Conservation (phyloP, 441 rosid genomes). For the Euphorbia corollata region DNA sequence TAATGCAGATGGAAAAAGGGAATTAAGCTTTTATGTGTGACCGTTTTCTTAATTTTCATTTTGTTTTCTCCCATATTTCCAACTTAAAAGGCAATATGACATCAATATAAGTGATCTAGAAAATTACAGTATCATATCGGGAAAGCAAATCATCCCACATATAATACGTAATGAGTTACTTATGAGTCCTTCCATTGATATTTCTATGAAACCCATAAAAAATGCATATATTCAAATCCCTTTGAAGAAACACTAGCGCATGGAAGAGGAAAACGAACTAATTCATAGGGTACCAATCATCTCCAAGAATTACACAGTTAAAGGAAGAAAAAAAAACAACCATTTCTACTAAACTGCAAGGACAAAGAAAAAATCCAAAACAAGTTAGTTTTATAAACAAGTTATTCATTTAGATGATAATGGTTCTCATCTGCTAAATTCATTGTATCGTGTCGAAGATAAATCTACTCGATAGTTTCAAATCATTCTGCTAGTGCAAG, state of each 20-base stretch:
- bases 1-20: background rate
- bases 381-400: background rate
- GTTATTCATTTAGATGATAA: background rate
- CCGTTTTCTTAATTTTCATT: background rate
- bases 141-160: background rate
- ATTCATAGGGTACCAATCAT: too few relatives aligned
- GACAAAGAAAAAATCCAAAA: background rate
- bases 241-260: background rate
- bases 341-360: background rate
- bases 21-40: background rate
- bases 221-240: background rate
- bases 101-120: background rate
- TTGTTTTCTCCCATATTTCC: background rate
- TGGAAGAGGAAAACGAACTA: too few relatives aligned
- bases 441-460: background rate
- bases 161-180: background rate
- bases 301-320: background rate
- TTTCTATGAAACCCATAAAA: background rate
- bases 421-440: background rate
- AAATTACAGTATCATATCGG: background rate
- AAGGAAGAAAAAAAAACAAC: background rate
- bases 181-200: background rate
- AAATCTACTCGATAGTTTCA: background rate
- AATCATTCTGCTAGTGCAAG: background rate
- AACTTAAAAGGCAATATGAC: background rate